Evolutionary conservation across 2,329 filamentous ascomycete species (phyloP), one percentile per base, ranked within the genome.

Genomic region (Cladosporium sphaerospermum): DNA sequence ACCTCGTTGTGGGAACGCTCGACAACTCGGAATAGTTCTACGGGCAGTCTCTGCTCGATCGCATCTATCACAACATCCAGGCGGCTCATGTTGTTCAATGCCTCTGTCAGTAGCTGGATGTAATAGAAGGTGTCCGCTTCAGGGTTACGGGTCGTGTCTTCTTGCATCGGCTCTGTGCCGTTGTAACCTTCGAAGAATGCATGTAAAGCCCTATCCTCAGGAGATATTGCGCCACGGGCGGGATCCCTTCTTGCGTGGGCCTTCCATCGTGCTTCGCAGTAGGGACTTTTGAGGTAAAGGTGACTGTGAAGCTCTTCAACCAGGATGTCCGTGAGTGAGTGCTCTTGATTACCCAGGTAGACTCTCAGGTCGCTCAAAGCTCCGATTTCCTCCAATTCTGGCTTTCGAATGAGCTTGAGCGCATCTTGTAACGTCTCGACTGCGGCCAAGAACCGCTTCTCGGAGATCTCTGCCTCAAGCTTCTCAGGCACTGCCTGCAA

Each of bases 291-390:
- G 37, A 99, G 82, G 67, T 99, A 99, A 3, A 99, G 78, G 71
- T 99, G 93, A 67, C 95, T 93, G 67, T 99, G 93, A 33, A 99
- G 77, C 70, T 99, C 93, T 68, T 99, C 93, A n/a, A 97, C 84
- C 53, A 99, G 70, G 50, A 97, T 97, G 65, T 99, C 93, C 65
- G 92, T 92, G 58, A 99, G 74, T 0, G 89, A 84, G 28, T 86
- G 88, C 72, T 99, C 93, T 67, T 99, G 95, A 65, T 96, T 97
- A 55, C 84, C 84, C 54, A 99, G 82, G 65, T 97, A 97, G 62
- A 84, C 84, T 53, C 89, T 82, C 59, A 99, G 73, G 62, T 99
- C 93, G 54, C 82, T 84, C 62, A 99, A 75, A 7, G 90, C 92
- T 1, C 90, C 91, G 59, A 99, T 96, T 34, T 86, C 85, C 64